Conservation (phyloP, 1,139 yeast genomes). For the Geotrichum australiense region DNA sequence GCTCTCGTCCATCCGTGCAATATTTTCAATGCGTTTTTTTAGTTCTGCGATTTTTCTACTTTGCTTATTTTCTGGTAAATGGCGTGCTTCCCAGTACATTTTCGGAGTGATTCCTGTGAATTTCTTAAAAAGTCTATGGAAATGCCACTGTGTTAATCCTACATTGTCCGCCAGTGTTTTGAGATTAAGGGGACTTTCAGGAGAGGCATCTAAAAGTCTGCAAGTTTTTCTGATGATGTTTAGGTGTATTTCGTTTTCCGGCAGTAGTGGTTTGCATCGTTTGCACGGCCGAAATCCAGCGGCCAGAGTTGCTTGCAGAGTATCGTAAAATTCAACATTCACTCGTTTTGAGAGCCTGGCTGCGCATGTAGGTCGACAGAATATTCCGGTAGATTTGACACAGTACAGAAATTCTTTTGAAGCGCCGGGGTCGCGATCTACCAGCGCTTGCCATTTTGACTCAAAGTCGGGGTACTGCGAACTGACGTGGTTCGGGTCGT, state of each 20-base stretch:
- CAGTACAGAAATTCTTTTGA: constrained; percentile 25
- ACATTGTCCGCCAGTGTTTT: constrained; percentile 21
- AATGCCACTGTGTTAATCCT: constrained; percentile 30
- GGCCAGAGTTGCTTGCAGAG: constrained; percentile 20
- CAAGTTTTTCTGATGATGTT: constrained; percentile 21
- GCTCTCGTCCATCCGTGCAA: constrained; percentile 10
- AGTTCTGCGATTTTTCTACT: constrained; percentile 11
- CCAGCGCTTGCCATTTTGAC: constrained; percentile 23
- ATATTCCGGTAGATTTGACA: constrained; percentile 24
- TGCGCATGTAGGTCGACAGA: constrained; percentile 26
- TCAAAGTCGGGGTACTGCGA: constrained; percentile 16
- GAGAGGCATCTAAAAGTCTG: constrained; percentile 16
- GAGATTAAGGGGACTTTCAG: constrained; percentile 18
- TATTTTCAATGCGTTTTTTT: constrained; percentile 8
- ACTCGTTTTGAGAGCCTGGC: constrained; percentile 22
- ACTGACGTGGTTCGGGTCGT: constrained; percentile 1
- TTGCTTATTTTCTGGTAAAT: constrained; percentile 7
- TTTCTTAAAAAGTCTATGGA: constrained; percentile 27
- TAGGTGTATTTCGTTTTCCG: constrained; percentile 22
- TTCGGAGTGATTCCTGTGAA: constrained; percentile 23
- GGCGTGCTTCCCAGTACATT: constrained; percentile 18
- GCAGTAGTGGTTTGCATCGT: constrained; percentile 25
- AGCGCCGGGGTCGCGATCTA: constrained; percentile 23
- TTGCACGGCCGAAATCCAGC: constrained; percentile 26
- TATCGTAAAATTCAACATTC: constrained; percentile 23